Base-by-base conservation (phyloP, 257 asterid species). In the Craterostigma plantagineum region DNA sequence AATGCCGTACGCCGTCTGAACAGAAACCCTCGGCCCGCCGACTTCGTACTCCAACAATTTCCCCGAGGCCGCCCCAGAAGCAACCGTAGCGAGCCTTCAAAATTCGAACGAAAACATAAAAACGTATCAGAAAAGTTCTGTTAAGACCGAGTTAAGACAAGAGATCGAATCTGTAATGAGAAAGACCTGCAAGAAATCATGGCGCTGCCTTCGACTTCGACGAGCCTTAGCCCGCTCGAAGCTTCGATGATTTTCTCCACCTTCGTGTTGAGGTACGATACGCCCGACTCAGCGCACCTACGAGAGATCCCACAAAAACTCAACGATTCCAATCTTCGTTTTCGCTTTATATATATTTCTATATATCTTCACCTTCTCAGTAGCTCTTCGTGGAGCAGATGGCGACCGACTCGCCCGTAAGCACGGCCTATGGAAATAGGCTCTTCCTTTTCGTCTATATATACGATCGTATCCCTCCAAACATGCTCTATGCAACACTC, bases 21-120 rank as follows among this genome's bases (percentile, higher is more conserved):
- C 95, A 33, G 91, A 83, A 53, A 90, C 99, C 60, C 86, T 58
- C 9, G 99, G 99, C 60, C 99, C 99, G 48, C 99, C 99, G 53
- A 83, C 75, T 67, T 90, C 95, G 16, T 90, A 90, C 60, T 90
- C 95, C 65, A 90, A 46, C 62, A 90, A 74, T 53, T 90, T 90
- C 55, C 99, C 99, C 4, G 99, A 90, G 54, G 99, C 99, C 33
- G 99, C 99, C 55, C 99, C 99, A 16, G 99, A 90, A 47, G 99
- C 99, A 38, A 90, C 99, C 49, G 99, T 72, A 42, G 91, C 99
- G 62, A 90, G 85, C 86, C 99, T 90, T 70, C 55, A 54, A 52
- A n/a, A n/a, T n/a, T n/a, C n/a, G n/a, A n/a, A n/a, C n/a, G n/a
- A 48, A 45, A 8, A 35, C 43, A 56, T 53, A 61, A 57, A 50